Base-by-base conservation (phyloP, 129 eudicot species). In the Escallonia herrerae region DNA sequence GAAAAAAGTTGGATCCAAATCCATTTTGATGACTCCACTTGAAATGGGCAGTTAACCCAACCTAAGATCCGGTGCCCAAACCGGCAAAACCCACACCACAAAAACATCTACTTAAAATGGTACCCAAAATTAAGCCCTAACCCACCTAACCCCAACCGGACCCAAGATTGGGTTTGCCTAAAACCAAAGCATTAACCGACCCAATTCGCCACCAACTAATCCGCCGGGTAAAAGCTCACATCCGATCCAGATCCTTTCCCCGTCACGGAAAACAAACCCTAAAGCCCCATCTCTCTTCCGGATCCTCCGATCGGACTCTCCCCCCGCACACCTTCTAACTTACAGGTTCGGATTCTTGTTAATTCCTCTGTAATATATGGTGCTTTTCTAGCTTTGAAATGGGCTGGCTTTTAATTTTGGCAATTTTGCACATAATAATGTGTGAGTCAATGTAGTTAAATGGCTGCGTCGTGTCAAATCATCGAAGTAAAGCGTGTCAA, bases 241-340 rank as follows among this genome's bases (percentile, higher is more conserved):
- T 54, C 56, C 69, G 69, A 45, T 52, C 54, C 69, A 62, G 5
- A 15, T 58, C 15, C 59, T 22, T 7, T 71, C 48, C 22, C 65
- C 51, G 12, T n/a, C 43, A 43, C 48, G 33, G 42, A 14, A 55
- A 44, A 37, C 38, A 15, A 46, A 41, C 50, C 60, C 45, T 64
- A 47, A n/a, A 64, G n/a, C 58, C 57, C 66, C 43, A 14, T 40
- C 43, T 4, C 40, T 39, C 65, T 63, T 45, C 40, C 77, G 71
- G 71, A 72, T 72, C 77, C 2, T 64, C 65, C 56, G 22, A 56
- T 56, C 76, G 64, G 76, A 45, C 64, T 53, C 69, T 62, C 51
- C 38, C 43, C 9, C 12, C 64, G 15, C 15, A 5, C 15, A 56
- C 55, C 15, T 48, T 8, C 41, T 51, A 4, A 44, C 11, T 51